phyloP scores from a whole-genome alignment of 2,329 filamentous ascomycete genomes.

The Thielaviopsis euricoi region DNA sequence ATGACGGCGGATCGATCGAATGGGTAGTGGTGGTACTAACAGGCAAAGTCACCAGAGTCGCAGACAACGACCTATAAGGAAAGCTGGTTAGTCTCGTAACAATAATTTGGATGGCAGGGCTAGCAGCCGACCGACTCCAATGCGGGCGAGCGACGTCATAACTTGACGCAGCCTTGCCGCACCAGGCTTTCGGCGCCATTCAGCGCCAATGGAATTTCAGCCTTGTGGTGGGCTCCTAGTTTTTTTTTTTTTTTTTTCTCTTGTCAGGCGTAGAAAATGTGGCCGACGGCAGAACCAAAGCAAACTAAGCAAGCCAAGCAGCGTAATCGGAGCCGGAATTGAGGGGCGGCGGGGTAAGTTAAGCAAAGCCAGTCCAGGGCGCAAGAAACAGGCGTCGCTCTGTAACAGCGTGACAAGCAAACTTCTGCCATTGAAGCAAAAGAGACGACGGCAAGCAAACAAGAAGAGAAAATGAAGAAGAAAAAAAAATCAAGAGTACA shows the following conservation, averaged over 20 bases:
- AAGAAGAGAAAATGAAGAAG: constrained; percentile 7
- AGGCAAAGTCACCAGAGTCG: constrained; percentile 83
- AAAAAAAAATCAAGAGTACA: constrained; percentile 12
- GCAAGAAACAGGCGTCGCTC: not conserved
- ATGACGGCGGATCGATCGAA: constrained; percentile 1
- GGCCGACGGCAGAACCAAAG: too few relatives aligned
- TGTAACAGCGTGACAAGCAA: not conserved
- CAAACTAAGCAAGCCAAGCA: not conserved
- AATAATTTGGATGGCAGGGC: constrained; percentile 4
- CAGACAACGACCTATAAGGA: constrained; percentile 70
- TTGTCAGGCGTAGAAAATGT: too few relatives aligned
- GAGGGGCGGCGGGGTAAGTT: not conserved
- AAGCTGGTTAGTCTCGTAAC: constrained; percentile 2
- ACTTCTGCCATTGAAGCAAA: not conserved
- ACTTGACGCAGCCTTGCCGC: too few relatives aligned
- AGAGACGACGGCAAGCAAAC: constrained; percentile 11
- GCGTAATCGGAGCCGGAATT: constrained; percentile 1
- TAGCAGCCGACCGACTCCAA: not conserved
- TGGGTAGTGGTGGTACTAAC: constrained; percentile 32
- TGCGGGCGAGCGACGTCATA: too few relatives aligned
- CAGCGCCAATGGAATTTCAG: too few relatives aligned
- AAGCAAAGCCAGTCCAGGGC: not conserved
- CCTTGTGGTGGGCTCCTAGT: too few relatives aligned
- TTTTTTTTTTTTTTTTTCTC: too few relatives aligned
- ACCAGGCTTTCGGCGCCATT: too few relatives aligned